Base-by-base conservation (phyloP, 2,329 filamentous ascomycete species). In the Penicillium sclerotigenum region DNA sequence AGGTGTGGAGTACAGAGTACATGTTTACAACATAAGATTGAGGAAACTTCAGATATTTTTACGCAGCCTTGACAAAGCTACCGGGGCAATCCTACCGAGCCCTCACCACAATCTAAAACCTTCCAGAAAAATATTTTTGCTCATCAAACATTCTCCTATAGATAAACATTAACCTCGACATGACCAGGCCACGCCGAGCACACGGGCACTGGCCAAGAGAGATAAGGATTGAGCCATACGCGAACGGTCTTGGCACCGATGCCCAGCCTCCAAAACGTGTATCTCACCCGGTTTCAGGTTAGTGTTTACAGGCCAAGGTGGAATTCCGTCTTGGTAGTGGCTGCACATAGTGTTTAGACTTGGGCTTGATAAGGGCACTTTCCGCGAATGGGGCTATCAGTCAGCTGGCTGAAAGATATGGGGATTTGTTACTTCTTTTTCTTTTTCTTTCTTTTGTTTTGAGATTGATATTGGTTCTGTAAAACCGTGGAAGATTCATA, bases 181-280 rank as follows among this genome's bases (percentile, higher is more conserved):
- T 2, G 29, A 37, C 10, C 29, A 29, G 16, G 11, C 29, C 29
- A 22, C 24, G 38, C 34, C 20, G 34, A 18, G n/a, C 34, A 37
- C n/a, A 24, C 16, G 22, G 9, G 24, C 40, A 34, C 16, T 10
- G 1, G 37, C 52, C 52, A 50, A 54, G 52, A 41, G 24, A 54
- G 36, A 54, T 54, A 54, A 54, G 29, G 18, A 50, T 54, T 54
- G 52, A 46, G 24, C 11, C 37, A 29, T 11, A 16, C 14, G 11
- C 13, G 13, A n/a, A n/a, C 10, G 6, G 9, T n/a, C 46, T 54
- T 50, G 37, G 46, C 29, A 26, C n/a, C 20, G 18, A 26, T 20
- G 31, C 29, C 26, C 29, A 31, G 29, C 14, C n/a, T 18, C 37
- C 4, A 24, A 37, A 36, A 36, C 14, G 14, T 42, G 22, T 22